These are phyloP conservation scores for Alternaria ethzedia DNA, from an alignment of 2,329 filamentous ascomycete species.

Conservation along the genomic window DNA sequence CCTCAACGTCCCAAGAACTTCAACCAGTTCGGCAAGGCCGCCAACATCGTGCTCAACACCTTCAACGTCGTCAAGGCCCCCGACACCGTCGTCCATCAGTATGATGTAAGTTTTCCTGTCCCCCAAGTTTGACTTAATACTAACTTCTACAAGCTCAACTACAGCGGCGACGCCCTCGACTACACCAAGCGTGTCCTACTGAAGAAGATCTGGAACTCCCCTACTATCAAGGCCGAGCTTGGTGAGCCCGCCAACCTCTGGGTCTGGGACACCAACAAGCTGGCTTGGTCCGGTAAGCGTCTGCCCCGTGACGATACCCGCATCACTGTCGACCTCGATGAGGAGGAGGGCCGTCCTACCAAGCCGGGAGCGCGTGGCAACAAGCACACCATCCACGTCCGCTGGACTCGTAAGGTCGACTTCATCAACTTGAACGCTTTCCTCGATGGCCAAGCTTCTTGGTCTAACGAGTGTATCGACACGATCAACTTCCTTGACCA, in stretches of 20 bases:
- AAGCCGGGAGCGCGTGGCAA: constrained; percentile 47
- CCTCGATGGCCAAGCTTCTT: constrained; percentile 61
- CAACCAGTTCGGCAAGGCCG: constrained; percentile 49
- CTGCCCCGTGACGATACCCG: constrained; percentile 40
- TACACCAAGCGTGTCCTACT: constrained; percentile 67
- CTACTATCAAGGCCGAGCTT: constrained; percentile 63
- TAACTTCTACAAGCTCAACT: constrained; percentile 62
- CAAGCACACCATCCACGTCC: constrained; percentile 67
- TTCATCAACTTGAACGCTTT: constrained; percentile 72
- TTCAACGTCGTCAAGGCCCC: constrained; percentile 71
- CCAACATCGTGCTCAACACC: constrained; percentile 68
- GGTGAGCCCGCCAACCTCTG: constrained; percentile 57
- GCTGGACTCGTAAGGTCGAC: constrained; percentile 70
- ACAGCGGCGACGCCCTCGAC: constrained; percentile 65
- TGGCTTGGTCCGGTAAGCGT: constrained; percentile 70
- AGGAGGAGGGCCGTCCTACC: constrained; percentile 56
- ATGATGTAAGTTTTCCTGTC: constrained; percentile 69
- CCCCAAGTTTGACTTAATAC: neutral
- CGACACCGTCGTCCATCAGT: constrained; percentile 74
- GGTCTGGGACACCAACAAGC: constrained; percentile 82
- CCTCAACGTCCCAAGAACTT: constrained; percentile 46
- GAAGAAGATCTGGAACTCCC: constrained; percentile 77
- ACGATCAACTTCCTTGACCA: constrained; percentile 93
- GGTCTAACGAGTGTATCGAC: constrained; percentile 69
- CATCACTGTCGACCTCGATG: constrained; percentile 74